Conservation (phyloP, 345 rosid genomes). For the Syzygium jambos region DNA sequence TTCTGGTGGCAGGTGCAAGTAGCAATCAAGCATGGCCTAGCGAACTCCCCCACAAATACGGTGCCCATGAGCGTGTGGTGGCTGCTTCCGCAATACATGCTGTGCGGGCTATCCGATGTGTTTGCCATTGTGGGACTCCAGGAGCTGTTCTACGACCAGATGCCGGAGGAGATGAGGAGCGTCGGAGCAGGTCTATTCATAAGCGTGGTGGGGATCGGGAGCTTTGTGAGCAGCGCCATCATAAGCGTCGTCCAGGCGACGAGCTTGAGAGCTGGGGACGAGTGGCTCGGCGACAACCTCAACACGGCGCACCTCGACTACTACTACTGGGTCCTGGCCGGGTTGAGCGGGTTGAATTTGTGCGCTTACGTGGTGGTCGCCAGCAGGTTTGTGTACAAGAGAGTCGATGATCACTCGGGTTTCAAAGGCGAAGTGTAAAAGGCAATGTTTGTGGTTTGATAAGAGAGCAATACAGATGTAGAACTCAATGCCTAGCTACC, state of each 20-base stretch:
- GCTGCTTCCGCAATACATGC: conserved; percentile 77
- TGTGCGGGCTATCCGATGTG: conserved; percentile 50
- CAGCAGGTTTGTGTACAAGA: conserved; percentile 63
- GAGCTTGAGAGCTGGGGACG: conserved; percentile 22
- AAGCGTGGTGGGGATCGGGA: conserved; percentile 62
- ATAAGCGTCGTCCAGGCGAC: conserved; percentile 44
- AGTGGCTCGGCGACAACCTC: conserved; percentile 68
- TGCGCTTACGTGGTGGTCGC: conserved; percentile 44
- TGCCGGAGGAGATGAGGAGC: conserved; percentile 82
- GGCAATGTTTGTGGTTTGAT: not conserved
- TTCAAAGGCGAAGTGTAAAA: not conserved
- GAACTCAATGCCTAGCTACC: not conserved
- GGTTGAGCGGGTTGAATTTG: conserved; percentile 45
- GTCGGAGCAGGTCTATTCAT: conserved; percentile 74
- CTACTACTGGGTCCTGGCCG: conserved; percentile 71
- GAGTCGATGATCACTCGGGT: conserved; percentile 8
- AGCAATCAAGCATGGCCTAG: conserved; percentile 42
- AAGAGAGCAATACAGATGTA: not conserved
- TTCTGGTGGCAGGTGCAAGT: conserved; percentile 5
- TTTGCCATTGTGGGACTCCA: conserved; percentile 75
- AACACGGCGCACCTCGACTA: conserved; percentile 52
- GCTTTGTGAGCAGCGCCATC: conserved; percentile 53
- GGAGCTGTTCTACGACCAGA: conserved; percentile 81
- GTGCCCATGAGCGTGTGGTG: conserved; percentile 76
- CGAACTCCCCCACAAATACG: conserved; percentile 36